phyloP scores from a whole-genome alignment of 140 eudicot species.

The Stevia rebaudiana region DNA sequence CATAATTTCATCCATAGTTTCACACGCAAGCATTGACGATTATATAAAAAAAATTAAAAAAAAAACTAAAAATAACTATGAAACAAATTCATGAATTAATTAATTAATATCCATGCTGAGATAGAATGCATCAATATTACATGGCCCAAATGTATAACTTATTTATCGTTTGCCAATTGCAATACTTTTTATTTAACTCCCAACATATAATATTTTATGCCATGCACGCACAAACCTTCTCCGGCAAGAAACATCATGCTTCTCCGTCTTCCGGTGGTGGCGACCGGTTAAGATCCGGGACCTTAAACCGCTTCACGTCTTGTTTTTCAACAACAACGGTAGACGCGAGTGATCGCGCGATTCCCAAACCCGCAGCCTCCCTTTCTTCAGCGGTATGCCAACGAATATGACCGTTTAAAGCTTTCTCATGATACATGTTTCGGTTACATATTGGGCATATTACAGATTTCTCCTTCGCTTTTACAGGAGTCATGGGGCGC shows the following conservation, averaged over 20 bases:
- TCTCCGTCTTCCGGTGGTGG: not conserved
- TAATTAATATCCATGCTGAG: not conserved
- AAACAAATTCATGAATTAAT: not conserved
- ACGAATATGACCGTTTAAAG: conserved; percentile 1
- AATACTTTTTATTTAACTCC: not conserved
- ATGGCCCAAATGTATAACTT: not conserved
- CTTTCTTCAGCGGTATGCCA: not conserved
- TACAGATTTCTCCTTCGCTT: not conserved
- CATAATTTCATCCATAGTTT: too few relatives aligned
- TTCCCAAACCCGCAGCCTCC: not conserved
- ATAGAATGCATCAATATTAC: not conserved
- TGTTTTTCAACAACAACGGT: not conserved
- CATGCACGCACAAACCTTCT: not conserved
- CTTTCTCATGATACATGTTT: not conserved
- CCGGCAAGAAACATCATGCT: not conserved
- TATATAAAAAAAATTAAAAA: too few relatives aligned
- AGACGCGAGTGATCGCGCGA: not conserved
- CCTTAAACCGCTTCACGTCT: not conserved
- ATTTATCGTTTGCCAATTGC: not conserved
- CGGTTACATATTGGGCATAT: not conserved
- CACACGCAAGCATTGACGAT: too few relatives aligned
- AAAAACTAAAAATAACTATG: not conserved
- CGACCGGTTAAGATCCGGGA: not conserved
- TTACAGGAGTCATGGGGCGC: not conserved
- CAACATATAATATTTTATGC: not conserved